Base-by-base conservation (phyloP, 2,329 filamentous ascomycete species). In the Atkinsonella texensis region DNA sequence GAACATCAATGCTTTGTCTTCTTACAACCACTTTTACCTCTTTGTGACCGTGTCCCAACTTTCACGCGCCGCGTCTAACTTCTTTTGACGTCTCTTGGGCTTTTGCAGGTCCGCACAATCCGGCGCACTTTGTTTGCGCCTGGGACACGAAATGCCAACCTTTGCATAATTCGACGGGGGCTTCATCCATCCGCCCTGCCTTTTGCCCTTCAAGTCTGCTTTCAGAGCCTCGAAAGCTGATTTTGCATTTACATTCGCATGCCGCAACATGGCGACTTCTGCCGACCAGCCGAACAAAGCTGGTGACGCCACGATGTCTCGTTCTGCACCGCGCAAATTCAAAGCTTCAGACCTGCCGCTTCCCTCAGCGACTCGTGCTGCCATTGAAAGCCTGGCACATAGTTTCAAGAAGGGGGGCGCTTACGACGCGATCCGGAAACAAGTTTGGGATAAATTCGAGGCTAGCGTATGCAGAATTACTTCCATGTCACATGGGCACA, bases 351-450 rank as follows among this genome's bases (percentile, higher is more conserved):
- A 91, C 59, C 74, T 91, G 17, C 87, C 87, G 1, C 70, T 90
- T 18, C 79, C 85, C 5, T 84, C 83, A 3, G 77, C 81, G n/a
- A 87, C 87, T 49, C 77, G 85, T 56, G 77, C 79, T 1, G 82
- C 84, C 1, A 88, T 91, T 52, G 86, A 90, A 59, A 78, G 76
- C 15, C 76, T 91, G 20, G 79, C 86, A n/a, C 83, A 87, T 62
- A 84, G 79, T 11, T 91, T 90, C 71, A 90, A 90, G 69, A 91
- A 90, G 70, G 89, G 88, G 67, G 87, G 87, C 54, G 85, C 85
- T 52, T 93, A 90, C 62, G 87, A 93, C 67, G 72, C 77, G 13
- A 78, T 90, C 56, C 81, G 87, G 55, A 90, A 89, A 63, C 78
- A 86, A 59, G 76, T 87, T 11, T 89, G 86, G 78, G 80, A 85